These are phyloP conservation scores for Pleurotus cornucopiae DNA, from an alignment of 768 basidiomycete species.

Conservation along the genomic window DNA sequence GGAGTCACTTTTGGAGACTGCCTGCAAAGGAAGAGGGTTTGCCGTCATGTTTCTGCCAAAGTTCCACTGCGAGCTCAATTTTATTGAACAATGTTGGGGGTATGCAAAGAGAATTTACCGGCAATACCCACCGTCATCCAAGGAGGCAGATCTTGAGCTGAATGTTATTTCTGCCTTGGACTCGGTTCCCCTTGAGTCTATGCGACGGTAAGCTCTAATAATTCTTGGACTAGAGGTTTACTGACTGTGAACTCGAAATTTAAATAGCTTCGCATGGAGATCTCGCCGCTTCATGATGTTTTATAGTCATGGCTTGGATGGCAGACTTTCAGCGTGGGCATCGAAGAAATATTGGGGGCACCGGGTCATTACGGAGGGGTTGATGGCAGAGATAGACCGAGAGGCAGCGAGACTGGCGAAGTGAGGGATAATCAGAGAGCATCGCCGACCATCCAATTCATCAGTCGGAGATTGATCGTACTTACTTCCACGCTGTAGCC, in stretches of 20 bases:
- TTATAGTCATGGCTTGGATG: slow-evolving; percentile 15
- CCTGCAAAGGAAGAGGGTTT: slow-evolving; percentile 10
- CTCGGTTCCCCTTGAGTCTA: slow-evolving; percentile 18
- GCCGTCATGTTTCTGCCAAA: slow-evolving; percentile 22
- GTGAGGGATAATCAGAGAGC: too few species aligned
- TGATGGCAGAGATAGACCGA: too few species aligned
- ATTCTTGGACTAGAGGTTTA: slow-evolving; percentile 1
- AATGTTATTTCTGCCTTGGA: slow-evolving; percentile 27
- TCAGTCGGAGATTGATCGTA: too few species aligned
- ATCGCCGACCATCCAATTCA: too few species aligned
- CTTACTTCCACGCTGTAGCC: too few species aligned
- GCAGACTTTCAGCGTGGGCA: slow-evolving; percentile 20
- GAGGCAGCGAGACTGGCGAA: too few species aligned
- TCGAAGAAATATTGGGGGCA: slow-evolving; percentile 19
- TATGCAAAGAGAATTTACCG: slow-evolving; percentile 25
- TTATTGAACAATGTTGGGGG: slow-evolving; percentile 34
- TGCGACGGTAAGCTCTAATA: slow-evolving; percentile 18
- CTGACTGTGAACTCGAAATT: background rate
- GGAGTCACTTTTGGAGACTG: slow-evolving; percentile 11
- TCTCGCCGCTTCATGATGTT: slow-evolving; percentile 19
- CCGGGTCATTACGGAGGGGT: slow-evolving; percentile 13
- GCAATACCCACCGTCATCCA: slow-evolving; percentile 17
- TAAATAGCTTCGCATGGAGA: slow-evolving; percentile 19
- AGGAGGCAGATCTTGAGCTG: slow-evolving; percentile 25
- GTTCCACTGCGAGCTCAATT: slow-evolving; percentile 32